Conservation (phyloP, 106 monocot genomes). For the Cymbidium sinense region DNA sequence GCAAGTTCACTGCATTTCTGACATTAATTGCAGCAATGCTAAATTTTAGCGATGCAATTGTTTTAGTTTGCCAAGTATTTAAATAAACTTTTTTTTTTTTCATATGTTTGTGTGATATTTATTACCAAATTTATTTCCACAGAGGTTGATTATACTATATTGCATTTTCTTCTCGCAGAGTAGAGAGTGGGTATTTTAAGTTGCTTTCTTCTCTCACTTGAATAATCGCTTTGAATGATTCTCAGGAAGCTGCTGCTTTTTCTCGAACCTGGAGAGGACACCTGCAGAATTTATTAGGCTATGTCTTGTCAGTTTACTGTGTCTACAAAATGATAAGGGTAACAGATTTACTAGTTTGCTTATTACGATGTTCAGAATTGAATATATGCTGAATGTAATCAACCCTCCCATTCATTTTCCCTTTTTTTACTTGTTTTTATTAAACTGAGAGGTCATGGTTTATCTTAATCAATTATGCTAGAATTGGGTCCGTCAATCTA, state of each 20-base stretch:
- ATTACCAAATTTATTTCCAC: conserved; percentile 3
- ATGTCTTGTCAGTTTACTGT: conserved; percentile 93
- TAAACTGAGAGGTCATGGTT: background rate
- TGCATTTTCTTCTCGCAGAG: background rate
- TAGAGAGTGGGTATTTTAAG: background rate
- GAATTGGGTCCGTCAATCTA: background rate
- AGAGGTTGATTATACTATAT: background rate
- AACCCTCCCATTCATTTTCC: background rate
- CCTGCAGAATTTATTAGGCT: conserved; percentile 88
- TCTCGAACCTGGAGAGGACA: conserved; percentile 97
- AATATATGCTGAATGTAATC: background rate
- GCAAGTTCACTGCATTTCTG: no score
- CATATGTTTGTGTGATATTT: background rate
- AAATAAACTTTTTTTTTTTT: background rate
- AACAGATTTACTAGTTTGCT: conserved; percentile 1
- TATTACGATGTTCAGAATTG: background rate
- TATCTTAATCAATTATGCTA: background rate
- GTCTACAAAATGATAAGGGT: conserved; percentile 99
- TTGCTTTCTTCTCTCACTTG: background rate
- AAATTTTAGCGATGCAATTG: background rate
- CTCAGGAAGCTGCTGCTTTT: conserved; percentile 91
- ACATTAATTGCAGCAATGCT: no score
- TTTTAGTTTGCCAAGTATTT: background rate
- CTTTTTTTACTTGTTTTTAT: background rate
- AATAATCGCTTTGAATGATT: background rate